These are phyloP conservation scores for Ganoderma lucidum DNA, from an alignment of 1,284 basidiomycete species.

Conservation along the genomic window DNA sequence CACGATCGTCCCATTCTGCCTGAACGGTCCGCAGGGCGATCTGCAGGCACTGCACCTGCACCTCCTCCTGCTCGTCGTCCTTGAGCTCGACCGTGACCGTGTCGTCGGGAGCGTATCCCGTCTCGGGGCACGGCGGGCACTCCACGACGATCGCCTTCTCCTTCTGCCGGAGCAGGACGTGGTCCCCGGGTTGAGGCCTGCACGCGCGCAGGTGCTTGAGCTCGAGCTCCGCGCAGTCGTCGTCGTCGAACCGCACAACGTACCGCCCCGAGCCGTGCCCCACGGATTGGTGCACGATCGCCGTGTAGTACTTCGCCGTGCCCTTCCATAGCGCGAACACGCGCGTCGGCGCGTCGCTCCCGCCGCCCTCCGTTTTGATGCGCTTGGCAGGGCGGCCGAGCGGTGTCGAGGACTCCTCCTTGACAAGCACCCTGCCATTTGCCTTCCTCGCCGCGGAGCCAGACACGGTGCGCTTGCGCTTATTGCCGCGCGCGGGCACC, in stretches of 20 bases:
- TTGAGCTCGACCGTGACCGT: slow-evolving; percentile 47
- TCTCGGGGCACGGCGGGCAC: slow-evolving; percentile 16
- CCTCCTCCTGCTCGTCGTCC: slow-evolving; percentile 45
- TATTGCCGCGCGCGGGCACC: slow-evolving; percentile 41
- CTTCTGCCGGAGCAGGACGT: slow-evolving; percentile 51
- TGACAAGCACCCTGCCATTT: slow-evolving; percentile 37
- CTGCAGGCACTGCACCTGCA: slow-evolving; percentile 48
- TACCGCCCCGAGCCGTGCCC: slow-evolving; percentile 40
- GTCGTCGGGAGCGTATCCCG: slow-evolving; percentile 43
- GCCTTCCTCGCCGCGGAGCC: slow-evolving; percentile 30
- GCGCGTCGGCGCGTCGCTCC: slow-evolving; percentile 47
- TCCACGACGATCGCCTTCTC: slow-evolving; percentile 35
- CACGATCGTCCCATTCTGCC: slow-evolving; percentile 62
- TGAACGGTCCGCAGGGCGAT: slow-evolving; percentile 57
- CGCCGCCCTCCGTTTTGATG: slow-evolving; percentile 27
- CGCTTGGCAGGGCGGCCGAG: slow-evolving; percentile 42
- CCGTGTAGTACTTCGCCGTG: slow-evolving; percentile 69
- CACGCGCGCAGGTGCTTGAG: slow-evolving; percentile 62
- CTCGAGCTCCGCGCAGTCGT: slow-evolving; percentile 51
- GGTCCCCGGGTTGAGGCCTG: slow-evolving; percentile 61
- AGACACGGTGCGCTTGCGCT: slow-evolving; percentile 56
- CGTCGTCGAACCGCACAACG: slow-evolving; percentile 69
- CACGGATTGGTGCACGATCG: slow-evolving; percentile 53
- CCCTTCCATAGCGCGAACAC: slow-evolving; percentile 74
- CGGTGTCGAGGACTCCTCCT: slow-evolving; percentile 41